A percentile compares a stretch with the other conserved stretches of the same genome.
phyloP scores from a whole-genome alignment of 2,329 filamentous ascomycete species.

The Talaromyces sp. region DNA sequence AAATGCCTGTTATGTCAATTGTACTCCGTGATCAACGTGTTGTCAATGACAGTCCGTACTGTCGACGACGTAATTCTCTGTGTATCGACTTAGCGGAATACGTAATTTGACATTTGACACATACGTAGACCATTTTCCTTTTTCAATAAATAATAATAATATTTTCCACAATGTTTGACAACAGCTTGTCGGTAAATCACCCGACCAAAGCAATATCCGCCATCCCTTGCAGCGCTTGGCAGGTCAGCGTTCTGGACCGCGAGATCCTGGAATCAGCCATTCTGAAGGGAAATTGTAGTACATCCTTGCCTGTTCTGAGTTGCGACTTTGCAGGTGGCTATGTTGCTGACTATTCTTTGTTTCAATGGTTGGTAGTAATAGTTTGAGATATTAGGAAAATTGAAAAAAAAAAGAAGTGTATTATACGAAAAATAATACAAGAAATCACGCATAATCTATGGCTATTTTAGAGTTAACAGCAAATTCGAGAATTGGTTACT shows the following conservation, averaged over 20 bases:
- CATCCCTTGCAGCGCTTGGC: neutral
- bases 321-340: neutral
- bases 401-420: neutral
- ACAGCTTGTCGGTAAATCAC: neutral
- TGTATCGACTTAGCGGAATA: neutral
- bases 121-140: neutral
- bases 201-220: neutral
- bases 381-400: neutral
- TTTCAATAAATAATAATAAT: neutral
- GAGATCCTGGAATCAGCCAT: neutral
- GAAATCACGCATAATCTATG: neutral
- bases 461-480: neutral
- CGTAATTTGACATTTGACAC: neutral
- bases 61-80: neutral
- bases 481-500: neutral
- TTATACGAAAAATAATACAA: neutral
- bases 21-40: too few species aligned
- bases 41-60: too few species aligned
- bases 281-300: neutral
- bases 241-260: neutral
- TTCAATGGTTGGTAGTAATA: neutral
- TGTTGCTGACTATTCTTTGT: neutral
- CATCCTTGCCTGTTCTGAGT: neutral
- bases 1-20: too few species aligned
- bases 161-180: neutral